phyloP scores from a whole-genome alignment of 495 filamentous ascomycete species.

The Penicillium cosmopolitanum region DNA sequence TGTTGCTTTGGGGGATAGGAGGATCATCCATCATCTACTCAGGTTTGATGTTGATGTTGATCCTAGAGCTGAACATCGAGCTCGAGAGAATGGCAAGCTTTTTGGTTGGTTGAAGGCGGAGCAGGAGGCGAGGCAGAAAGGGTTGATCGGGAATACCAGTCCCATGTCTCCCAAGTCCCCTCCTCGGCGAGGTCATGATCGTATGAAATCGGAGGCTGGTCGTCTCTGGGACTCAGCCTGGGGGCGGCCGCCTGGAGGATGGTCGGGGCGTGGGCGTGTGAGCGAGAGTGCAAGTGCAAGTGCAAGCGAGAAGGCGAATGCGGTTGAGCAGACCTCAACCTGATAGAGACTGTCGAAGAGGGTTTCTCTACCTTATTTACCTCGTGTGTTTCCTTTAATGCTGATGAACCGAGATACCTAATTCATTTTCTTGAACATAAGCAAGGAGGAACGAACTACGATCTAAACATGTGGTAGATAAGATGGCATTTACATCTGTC shows the following conservation, averaged over 20 bases:
- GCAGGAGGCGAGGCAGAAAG: conserved; percentile 2
- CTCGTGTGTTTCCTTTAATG: no score
- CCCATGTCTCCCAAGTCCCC: background rate
- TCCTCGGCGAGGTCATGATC: background rate
- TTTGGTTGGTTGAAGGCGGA: conserved; percentile 6
- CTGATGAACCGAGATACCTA: no score
- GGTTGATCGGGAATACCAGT: background rate
- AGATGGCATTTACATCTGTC: no score
- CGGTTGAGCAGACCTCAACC: no score
- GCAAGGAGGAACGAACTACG: no score
- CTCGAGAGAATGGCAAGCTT: background rate
- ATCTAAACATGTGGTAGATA: no score
- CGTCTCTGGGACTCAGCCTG: background rate
- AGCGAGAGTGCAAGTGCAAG: background rate
- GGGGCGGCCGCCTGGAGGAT: background rate
- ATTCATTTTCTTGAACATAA: no score
- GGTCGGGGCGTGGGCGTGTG: background rate
- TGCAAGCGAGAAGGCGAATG: background rate
- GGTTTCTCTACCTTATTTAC: no score
- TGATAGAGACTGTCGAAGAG: no score
- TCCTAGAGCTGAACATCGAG: conserved; percentile 5
- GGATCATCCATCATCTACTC: conserved; percentile 1
- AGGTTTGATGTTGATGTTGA: conserved; percentile 3
- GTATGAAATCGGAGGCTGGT: no score
- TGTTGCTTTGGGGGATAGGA: background rate